These are phyloP conservation scores for Aureobasidium sp. DNA, from an alignment of 2,329 filamentous ascomycete species.

Conservation along the genomic window DNA sequence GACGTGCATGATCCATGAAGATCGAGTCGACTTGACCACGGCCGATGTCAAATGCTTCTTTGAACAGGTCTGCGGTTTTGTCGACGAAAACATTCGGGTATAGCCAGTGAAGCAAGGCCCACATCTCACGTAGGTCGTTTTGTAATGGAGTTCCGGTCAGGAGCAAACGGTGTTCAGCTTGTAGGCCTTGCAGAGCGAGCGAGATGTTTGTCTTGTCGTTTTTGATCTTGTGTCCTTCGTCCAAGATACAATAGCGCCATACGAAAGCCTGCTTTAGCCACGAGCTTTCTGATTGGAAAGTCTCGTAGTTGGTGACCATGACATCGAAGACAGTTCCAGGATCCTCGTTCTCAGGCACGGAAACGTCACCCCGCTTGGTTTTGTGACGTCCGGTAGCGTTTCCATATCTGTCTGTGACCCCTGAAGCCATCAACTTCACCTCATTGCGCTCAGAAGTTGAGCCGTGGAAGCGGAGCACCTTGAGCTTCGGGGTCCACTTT, in stretches of 20 bases:
- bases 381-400: conserved; percentile 28
- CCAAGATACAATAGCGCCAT: conserved; percentile 45
- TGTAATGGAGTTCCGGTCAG: conserved; percentile 50
- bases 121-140: conserved; percentile 50
- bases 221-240: conserved; percentile 47
- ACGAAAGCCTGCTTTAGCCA: conserved; percentile 44
- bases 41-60: conserved; percentile 47
- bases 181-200: conserved; percentile 32
- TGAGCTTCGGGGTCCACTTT: conserved; percentile 41
- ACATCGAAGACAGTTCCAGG: conserved; percentile 29
- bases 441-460: conserved; percentile 32
- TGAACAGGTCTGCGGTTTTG: conserved; percentile 43
- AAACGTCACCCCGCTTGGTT: conserved; percentile 16
- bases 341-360: conserved; percentile 19
- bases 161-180: conserved; percentile 41
- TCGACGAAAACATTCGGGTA: conserved; percentile 49
- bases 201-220: conserved; percentile 39
- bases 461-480: conserved; percentile 40
- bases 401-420: conserved; percentile 37
- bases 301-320: conserved; percentile 44
- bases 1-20: conserved; percentile 45
- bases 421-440: conserved; percentile 39
- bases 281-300: conserved; percentile 34
- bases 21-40: conserved; percentile 44
- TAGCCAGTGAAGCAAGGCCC: conserved; percentile 49